These are phyloP conservation scores for Cordyceps tenuipes DNA, from an alignment of 2,329 filamentous ascomycete genomes.

Conservation along the genomic window DNA sequence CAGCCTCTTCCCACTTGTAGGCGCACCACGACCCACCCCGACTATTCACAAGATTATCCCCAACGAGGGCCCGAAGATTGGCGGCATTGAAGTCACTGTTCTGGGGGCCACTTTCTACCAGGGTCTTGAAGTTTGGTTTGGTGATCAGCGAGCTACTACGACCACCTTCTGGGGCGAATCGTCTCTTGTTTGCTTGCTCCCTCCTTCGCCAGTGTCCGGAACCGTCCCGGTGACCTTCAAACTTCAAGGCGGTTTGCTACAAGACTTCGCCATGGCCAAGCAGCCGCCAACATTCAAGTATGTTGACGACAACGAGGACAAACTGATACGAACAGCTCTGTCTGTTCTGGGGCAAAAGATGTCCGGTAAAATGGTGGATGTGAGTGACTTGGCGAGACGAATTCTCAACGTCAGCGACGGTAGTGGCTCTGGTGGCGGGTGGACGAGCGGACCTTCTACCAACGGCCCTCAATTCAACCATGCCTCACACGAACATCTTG, in stretches of 20 bases:
- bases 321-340: conserved; percentile 60
- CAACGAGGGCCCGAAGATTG: conserved; percentile 69
- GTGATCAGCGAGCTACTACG: conserved; percentile 53
- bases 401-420: conserved; percentile 47
- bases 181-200: conserved; percentile 70
- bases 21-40: conserved; percentile 37
- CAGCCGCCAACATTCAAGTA: conserved; percentile 60
- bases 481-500: conserved; percentile 44
- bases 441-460: conserved; percentile 37
- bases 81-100: conserved; percentile 81
- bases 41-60: conserved; percentile 80
- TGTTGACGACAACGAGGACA: conserved; percentile 60
- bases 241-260: conserved; percentile 36
- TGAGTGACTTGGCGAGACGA: conserved; percentile 51
- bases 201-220: conserved; percentile 59
- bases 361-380: conserved; percentile 53
- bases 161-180: conserved; percentile 76
- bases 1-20: conserved; percentile 42
- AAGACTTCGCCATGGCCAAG: conserved; percentile 28
- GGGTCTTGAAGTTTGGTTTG: conserved; percentile 77
- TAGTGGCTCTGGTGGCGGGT: conserved; percentile 27
- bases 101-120: conserved; percentile 72
- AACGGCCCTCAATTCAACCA: conserved; percentile 37
- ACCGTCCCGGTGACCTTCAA: conserved; percentile 64
- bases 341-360: conserved; percentile 56